These are phyloP conservation scores for Termitomyces sp. DNA, from an alignment of 1,284 basidiomycete genomes.

Conservation along the genomic window DNA sequence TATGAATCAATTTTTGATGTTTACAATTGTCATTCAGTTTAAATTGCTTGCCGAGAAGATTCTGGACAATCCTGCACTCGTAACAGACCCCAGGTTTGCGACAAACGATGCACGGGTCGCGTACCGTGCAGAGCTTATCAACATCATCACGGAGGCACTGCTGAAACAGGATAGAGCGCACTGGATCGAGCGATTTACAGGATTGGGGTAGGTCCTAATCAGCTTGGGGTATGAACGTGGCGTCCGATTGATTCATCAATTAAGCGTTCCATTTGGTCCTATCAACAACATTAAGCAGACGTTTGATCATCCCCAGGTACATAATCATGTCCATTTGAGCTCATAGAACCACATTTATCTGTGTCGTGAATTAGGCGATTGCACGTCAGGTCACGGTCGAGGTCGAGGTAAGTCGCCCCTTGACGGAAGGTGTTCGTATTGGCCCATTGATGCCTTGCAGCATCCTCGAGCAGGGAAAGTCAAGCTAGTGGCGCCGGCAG, in stretches of 20 bases:
- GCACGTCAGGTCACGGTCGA: conserved; percentile 42
- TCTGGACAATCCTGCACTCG: conserved; percentile 53
- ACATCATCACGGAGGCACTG: conserved; percentile 64
- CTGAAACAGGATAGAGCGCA: conserved; percentile 53
- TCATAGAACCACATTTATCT: not conserved
- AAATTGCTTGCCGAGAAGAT: conserved; percentile 56
- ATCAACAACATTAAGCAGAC: conserved; percentile 92
- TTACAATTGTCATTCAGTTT: conserved; percentile 46
- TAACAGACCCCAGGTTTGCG: conserved; percentile 56
- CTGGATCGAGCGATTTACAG: conserved; percentile 73
- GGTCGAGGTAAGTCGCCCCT: conserved; percentile 33
- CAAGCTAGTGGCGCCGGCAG: conserved; percentile 84
- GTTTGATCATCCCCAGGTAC: conserved; percentile 86
- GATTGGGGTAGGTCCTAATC: conserved; percentile 59
- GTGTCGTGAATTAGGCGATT: conserved; percentile 28
- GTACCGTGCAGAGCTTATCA: conserved; percentile 71
- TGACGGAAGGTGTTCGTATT: not conserved
- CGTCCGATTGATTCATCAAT: conserved; percentile 3
- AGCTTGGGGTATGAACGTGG: conserved; percentile 6
- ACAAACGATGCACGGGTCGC: conserved; percentile 76
- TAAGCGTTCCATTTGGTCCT: conserved; percentile 82
- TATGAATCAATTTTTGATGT: not conserved
- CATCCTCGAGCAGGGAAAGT: conserved; percentile 79
- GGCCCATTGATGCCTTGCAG: conserved; percentile 26
- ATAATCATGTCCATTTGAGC: not conserved